Evolutionary conservation across 352 stramenopile species (phyloP), one percentile per base, ranked within the genome.

Genomic region (Phytophthora palmivora): DNA sequence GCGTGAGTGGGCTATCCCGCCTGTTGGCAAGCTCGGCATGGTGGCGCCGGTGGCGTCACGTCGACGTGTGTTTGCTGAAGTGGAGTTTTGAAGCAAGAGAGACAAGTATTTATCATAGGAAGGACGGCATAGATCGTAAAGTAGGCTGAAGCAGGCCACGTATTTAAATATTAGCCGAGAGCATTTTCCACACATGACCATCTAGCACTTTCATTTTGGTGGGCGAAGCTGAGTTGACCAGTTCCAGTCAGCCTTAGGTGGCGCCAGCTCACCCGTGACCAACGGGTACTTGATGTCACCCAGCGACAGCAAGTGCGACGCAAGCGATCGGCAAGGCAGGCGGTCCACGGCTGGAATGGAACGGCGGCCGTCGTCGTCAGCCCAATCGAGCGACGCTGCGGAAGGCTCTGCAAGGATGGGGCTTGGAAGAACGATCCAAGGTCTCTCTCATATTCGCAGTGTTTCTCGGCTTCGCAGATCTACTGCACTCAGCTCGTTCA

Each of bases 11-110:
- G 62, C 50, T 15, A 72, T 84, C 30, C 74, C 77, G 22, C 61
- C 63, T 33, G 69, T 87, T 9, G 65, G 58, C 16, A 88, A 82
- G 56, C 52, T 87, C 5, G 67, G 70, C 5, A 58, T 68, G 30
- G 59, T 66, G 34, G 63, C 70, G 9, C 58, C 78, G 3, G 66
- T 91, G 47, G 59, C 83, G 16, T 80, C 77, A 1, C 61, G 85
- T 11, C 74, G 82, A 18, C 73, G 85, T 33, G 85, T 94, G 28
- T 94, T 92, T 51, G 83, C 85, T 6, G 83, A 94, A 46, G 85
- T 94, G 42, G 81, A 94, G 60, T 89, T 94, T 53, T 81, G 51
- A 81, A 38, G 12, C 14, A 21, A 32, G 15, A 37, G 15, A 32
- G 28, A 57, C 14, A 39, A 52, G 9, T 64, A 71, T 71, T 74